These are phyloP conservation scores for Rhizoclosmatium globosum DNA, from an alignment of 192 early-diverging fungal genomes.

Conservation along the genomic window DNA sequence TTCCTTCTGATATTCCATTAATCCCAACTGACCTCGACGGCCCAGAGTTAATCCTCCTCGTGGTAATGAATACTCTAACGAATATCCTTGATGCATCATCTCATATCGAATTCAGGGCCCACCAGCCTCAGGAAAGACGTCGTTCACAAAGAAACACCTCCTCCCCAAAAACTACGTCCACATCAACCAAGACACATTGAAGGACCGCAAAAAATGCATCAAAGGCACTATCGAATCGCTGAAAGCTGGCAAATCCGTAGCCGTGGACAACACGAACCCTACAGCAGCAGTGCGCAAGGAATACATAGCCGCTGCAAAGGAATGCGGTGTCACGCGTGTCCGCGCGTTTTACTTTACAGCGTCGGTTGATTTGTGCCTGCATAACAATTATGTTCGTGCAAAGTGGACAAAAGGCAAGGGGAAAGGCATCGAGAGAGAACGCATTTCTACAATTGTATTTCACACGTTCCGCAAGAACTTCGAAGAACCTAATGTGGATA, in stretches of 20 bases:
- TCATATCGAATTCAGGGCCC: slow-evolving; percentile 54
- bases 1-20: slow-evolving; percentile 7
- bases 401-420: slow-evolving; percentile 39
- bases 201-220: slow-evolving; percentile 80
- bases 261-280: slow-evolving; percentile 91
- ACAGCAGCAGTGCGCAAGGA: slow-evolving; percentile 61
- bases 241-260: slow-evolving; percentile 60
- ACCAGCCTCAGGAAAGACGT: slow-evolving; percentile 87
- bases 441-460: slow-evolving; percentile 66
- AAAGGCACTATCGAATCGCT: slow-evolving; percentile 62
- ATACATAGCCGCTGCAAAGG: slow-evolving; percentile 73
- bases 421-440: slow-evolving; percentile 31
- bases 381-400: slow-evolving; percentile 82
- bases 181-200: slow-evolving; percentile 87
- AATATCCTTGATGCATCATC: background rate
- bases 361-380: slow-evolving; percentile 66
- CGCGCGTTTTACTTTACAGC: slow-evolving; percentile 71
- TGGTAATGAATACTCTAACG: slow-evolving; percentile 26
- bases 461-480: slow-evolving; percentile 45
- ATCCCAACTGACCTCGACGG: slow-evolving; percentile 18
- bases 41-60: slow-evolving; percentile 74
- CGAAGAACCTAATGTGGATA: slow-evolving; percentile 54
- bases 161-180: slow-evolving; percentile 70
- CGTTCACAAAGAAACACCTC: slow-evolving; percentile 72
- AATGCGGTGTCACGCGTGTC: slow-evolving; percentile 29